phyloP scores from a whole-genome alignment of 75 land plant genomes.

The Pinus tabuliformis region DNA sequence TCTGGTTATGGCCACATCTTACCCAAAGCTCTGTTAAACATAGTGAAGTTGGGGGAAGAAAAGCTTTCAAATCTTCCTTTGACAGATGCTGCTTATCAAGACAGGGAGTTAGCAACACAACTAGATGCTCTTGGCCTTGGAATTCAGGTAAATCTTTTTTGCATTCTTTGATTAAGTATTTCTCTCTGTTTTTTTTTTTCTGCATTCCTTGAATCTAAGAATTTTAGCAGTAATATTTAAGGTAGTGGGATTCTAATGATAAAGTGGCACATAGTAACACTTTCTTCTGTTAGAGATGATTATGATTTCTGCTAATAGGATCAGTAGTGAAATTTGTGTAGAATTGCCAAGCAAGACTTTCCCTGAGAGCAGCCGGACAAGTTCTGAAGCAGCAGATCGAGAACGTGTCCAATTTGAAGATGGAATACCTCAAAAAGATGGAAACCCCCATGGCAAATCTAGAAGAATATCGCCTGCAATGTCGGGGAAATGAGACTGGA shows the following conservation, averaged over 20 bases:
- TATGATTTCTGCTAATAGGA: too few species aligned
- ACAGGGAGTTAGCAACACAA: not conserved
- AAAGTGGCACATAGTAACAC: too few species aligned
- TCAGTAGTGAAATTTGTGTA: too few species aligned
- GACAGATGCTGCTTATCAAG: not conserved
- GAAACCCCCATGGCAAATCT: slow-evolving; percentile 14
- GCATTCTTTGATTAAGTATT: not conserved
- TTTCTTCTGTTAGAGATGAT: too few species aligned
- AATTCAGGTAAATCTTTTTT: not conserved
- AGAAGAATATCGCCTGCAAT: slow-evolving; percentile 14
- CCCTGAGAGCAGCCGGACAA: slow-evolving; percentile 50
- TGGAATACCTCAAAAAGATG: not conserved
- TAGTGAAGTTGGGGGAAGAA: not conserved
- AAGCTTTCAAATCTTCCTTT: not conserved
- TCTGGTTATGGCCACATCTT: not conserved
- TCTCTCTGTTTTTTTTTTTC: too few species aligned
- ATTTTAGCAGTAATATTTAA: too few species aligned
- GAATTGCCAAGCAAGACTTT: slow-evolving; percentile 25
- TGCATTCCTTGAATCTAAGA: too few species aligned
- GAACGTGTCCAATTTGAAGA: slow-evolving; percentile 13
- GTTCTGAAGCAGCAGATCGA: slow-evolving; percentile 28
- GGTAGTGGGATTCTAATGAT: too few species aligned
- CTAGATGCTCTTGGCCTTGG: not conserved
- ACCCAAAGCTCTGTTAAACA: not conserved
- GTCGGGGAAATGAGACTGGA: slow-evolving; percentile 26